Evolutionary conservation across 2,329 filamentous ascomycete species (phyloP), one percentile per base, ranked within the genome.

Genomic region (Cadophora malorum): DNA sequence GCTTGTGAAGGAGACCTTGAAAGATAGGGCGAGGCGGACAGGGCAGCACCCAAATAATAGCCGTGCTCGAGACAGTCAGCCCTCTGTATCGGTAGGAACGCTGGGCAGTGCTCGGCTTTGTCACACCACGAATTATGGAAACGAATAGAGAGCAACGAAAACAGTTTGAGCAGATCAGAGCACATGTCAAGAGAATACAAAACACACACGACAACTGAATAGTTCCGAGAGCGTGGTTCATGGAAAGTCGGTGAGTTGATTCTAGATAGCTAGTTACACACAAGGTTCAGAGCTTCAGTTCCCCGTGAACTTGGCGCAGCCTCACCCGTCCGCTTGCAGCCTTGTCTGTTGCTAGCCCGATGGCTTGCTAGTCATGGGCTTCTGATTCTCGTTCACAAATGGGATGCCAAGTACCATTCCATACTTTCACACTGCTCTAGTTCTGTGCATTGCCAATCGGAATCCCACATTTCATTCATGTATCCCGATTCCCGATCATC

Each of bases 121-220:
- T 68, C 64, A 70, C 66, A 68, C 68, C 50, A 65, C 59, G 23
- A 25, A 23, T 28, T 25, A 21, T n/a, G 16, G n/a, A 28, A 45
- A 49, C 38, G 23, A 19, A 19, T 14, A 33, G 25, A n/a, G n/a
- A 33, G 41, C 21, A 58, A 55, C 49, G 60, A 63, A 53, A 49
- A 59, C 25, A 50, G n/a, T n/a, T 5, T 9, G 23, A 49, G 19
- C 2, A 21, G 45, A 45, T 19, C 12, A 45, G 41, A 21, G 45
- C 25, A 49, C 14, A 50, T 25, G 19, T 49, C 38, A 49, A 49
- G 23, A 49, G 59, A 45, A 31, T 23, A 19, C 19, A 12, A n/a
- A 16, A 19, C 2, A 45, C 41, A 14, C 35, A 28, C 19, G 31
- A 66, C 4, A 53, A 16, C 14, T 19, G 8, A 41, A 16, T 58